Evolutionary conservation across 495 filamentous ascomycete species (phyloP), one percentile per base, ranked within the genome.

Genomic region (Hypoxylon lienhwacheense): DNA sequence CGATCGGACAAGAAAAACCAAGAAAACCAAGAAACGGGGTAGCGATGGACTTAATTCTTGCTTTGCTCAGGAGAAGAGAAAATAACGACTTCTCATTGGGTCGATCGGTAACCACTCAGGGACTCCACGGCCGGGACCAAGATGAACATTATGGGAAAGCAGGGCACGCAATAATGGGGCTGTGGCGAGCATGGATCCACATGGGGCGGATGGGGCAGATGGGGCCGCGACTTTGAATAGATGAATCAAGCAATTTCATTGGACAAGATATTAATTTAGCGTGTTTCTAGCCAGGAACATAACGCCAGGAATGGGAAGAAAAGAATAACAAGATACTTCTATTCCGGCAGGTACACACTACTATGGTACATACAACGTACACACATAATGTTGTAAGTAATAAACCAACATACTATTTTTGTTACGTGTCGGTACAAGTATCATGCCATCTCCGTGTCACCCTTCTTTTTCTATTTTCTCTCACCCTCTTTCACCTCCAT

Each of bases 391-490:
- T 25, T n/a, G 2, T 14, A 16, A 21, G n/a, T 21, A 34, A 8
- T 21, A 40, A 37, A 21, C 40, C 20, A 3, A 41, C 29, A 36
- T 42, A 5, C 49, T 54, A 59, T 59, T 54, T 53, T 54, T 55
- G 41, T 55, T 61, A 49, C 41, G 57, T 51, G 51, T 47, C 26
- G 45, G 50, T 55, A 55, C 57, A 61, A 51, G 57, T 55, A 61
- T 60, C 56, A 50, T 60, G 20, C 56, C 56, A 54, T 53, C 43
- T 24, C 12, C 32, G 45, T 61, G 48, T 46, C 50, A 46, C 37
- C 50, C 22, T 19, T 14, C 29, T 31, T 26, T 35, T 47, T 40
- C 58, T 50, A 46, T 31, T 46, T 28, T 46, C 41, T 36, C n/a
- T n/a, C n/a, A n/a, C n/a, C n/a, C n/a, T 42, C 32, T 48, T 54